Conservation (phyloP, 371 early-diverging fungal genomes). For the Parasitella parasitica region DNA sequence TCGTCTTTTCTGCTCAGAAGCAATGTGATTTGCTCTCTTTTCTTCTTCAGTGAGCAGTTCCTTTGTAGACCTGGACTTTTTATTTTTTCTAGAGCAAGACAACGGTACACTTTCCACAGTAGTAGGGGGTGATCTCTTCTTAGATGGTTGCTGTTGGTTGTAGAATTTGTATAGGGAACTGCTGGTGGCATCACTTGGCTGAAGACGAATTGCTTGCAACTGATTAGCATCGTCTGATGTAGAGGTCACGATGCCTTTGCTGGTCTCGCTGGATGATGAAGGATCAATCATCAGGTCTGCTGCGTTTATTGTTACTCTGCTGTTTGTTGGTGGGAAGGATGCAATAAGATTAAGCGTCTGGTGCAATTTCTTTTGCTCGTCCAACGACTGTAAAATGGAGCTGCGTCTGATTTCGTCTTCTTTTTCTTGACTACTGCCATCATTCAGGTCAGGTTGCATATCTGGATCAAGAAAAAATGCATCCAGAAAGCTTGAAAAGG, state of each 20-base stretch:
- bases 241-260: slow-evolving; percentile 4
- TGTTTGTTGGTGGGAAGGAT: slow-evolving; percentile 1
- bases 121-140: background rate
- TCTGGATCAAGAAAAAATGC: slow-evolving; percentile 44
- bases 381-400: slow-evolving; percentile 34
- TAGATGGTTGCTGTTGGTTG: background rate
- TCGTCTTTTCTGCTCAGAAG: slow-evolving; percentile 87
- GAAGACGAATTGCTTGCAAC: slow-evolving; percentile 17
- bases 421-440: background rate
- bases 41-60: slow-evolving; percentile 84
- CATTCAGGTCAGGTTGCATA: background rate
- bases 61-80: slow-evolving; percentile 19
- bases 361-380: slow-evolving; percentile 30
- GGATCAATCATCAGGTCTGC: background rate
- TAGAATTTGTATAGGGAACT: slow-evolving; percentile 8
- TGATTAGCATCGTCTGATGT: background rate
- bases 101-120: background rate
- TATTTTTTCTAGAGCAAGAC: background rate
- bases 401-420: slow-evolving; percentile 35
- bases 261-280: background rate
- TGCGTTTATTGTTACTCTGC: background rate
- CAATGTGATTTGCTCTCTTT: slow-evolving; percentile 89
- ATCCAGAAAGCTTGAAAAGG: slow-evolving; percentile 48
- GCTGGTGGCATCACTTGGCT: slow-evolving; percentile 21
- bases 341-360: slow-evolving; percentile 21